Percentiles rank a stretch among this genome's conserved stretches.
Evolutionary conservation across 2,329 filamentous ascomycete species (phyloP).

Genomic region (Pseudogymnoascus sp.): DNA sequence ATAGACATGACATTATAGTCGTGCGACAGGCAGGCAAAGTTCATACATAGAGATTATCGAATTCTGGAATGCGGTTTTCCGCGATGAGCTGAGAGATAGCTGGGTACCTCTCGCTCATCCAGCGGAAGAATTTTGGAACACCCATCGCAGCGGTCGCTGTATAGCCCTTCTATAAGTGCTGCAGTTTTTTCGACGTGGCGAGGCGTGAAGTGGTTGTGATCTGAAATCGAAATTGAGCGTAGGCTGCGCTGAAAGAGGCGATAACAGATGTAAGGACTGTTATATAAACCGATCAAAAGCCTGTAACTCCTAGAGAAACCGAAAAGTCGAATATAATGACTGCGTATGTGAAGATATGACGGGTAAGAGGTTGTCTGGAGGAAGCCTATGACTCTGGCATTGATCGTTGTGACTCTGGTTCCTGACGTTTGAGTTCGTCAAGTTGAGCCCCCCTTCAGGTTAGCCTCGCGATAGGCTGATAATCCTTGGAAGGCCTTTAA

Average conservation of each 20-base stretch:
- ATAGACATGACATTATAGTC: background rate
- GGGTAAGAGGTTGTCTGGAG: conserved; percentile 2
- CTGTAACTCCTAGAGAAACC: conserved; percentile 3
- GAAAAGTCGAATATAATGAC: conserved; percentile 1
- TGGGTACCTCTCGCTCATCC: conserved; percentile 98
- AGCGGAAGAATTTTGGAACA: conserved; percentile 57
- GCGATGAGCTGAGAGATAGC: conserved; percentile 97
- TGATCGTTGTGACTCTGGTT: background rate
- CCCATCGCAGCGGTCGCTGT: conserved; percentile 29
- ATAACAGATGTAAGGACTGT: conserved; percentile 4
- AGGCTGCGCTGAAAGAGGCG: conserved; percentile 3
- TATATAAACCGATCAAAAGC: conserved; percentile 5
- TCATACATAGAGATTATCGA: conserved; percentile 85
- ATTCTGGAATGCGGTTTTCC: conserved; percentile 97
- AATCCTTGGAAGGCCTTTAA: conserved; percentile 9
- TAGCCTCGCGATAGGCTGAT: conserved; percentile 7
- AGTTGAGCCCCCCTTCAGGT: background rate
- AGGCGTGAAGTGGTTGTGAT: background rate
- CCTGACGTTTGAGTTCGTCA: conserved; percentile 7
- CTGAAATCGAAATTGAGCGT: background rate
- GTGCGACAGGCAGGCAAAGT: conserved; percentile 13
- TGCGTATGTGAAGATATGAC: background rate
- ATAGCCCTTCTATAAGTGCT: conserved; percentile 5
- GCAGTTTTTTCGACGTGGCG: background rate
- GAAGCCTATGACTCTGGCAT: conserved; percentile 6